phyloP scores from a whole-genome alignment of 2,329 filamentous ascomycete species.

The Trichophyton benhamiae region DNA sequence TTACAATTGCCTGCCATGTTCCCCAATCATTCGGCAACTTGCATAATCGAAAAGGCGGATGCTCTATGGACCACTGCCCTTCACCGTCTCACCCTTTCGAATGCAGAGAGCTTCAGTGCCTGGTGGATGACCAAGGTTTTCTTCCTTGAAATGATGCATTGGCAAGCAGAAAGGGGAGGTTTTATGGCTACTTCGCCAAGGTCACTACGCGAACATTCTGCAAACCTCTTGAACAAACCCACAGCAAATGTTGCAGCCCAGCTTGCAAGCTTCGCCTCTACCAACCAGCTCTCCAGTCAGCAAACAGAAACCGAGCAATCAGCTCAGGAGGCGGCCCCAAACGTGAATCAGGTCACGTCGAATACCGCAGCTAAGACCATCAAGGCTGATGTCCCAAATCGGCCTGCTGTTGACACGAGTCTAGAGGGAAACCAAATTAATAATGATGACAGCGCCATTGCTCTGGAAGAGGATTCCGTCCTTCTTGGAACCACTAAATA shows the following conservation, averaged over 20 bases:
- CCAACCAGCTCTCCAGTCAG: background rate
- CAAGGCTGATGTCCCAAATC: background rate
- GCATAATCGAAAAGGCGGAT: slow-evolving; percentile 35
- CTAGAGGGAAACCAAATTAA: slow-evolving; percentile 37
- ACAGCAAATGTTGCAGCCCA: background rate
- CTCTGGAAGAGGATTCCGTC: slow-evolving; percentile 42
- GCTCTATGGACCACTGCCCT: slow-evolving; percentile 34
- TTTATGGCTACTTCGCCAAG: slow-evolving; percentile 53
- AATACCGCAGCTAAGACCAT: slow-evolving; percentile 2
- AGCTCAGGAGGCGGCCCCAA: slow-evolving; percentile 12
- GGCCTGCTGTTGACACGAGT: slow-evolving; percentile 12
- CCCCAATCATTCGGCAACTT: slow-evolving; percentile 31
- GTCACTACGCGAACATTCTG: slow-evolving; percentile 18
- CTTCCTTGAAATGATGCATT: slow-evolving; percentile 86
- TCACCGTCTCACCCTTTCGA: slow-evolving; percentile 33
- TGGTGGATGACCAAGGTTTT: slow-evolving; percentile 77
- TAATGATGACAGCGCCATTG: slow-evolving; percentile 63
- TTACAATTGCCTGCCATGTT: slow-evolving; percentile 30
- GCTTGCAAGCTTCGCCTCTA: background rate
- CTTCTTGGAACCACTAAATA: slow-evolving; percentile 34
- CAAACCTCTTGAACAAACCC: background rate
- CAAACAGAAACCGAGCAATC: slow-evolving; percentile 4
- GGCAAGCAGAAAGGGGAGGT: slow-evolving; percentile 78
- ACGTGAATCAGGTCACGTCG: slow-evolving; percentile 14
- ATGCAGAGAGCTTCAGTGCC: slow-evolving; percentile 36